Evolutionary conservation across 495 filamentous ascomycete species (phyloP).

Genomic region (Massariosphaeria phaeospora): DNA sequence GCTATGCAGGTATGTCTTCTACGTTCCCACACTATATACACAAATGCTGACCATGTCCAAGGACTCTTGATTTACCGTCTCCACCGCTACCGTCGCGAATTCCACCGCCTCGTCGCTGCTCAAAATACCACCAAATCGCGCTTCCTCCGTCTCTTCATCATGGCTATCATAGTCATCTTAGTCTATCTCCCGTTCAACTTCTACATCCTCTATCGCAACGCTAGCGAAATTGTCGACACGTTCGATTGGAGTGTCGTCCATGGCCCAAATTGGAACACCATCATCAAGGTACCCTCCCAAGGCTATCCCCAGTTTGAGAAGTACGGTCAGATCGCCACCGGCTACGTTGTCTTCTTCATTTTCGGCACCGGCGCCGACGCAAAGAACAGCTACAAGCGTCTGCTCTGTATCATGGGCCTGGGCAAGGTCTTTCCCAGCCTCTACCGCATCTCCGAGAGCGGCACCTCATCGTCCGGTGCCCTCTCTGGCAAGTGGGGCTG

Average conservation of each 20-base stretch:
- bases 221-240: conserved; percentile 42
- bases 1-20: conserved; percentile 65
- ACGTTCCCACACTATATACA: not conserved
- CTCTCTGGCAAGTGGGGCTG: conserved; percentile 2
- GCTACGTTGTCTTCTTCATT: conserved; percentile 63
- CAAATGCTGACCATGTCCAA: conserved; percentile 16
- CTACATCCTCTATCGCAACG: conserved; percentile 56
- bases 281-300: conserved; percentile 58
- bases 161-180: conserved; percentile 63
- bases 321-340: conserved; percentile 61
- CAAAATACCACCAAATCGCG: conserved; percentile 60
- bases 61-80: conserved; percentile 66
- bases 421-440: conserved; percentile 45
- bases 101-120: conserved; percentile 54
- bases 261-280: conserved; percentile 51
- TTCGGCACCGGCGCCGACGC: conserved; percentile 81
- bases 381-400: conserved; percentile 61
- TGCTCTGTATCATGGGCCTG: conserved; percentile 50
- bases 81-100: conserved; percentile 58
- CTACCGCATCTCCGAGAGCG: conserved; percentile 3
- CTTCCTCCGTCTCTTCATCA: conserved; percentile 72
- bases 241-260: conserved; percentile 57
- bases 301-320: conserved; percentile 55
- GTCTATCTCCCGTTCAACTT: conserved; percentile 59
- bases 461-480: not conserved